Conservation (phyloP, 139 green algal genomes). For the Volvox africanus region DNA sequence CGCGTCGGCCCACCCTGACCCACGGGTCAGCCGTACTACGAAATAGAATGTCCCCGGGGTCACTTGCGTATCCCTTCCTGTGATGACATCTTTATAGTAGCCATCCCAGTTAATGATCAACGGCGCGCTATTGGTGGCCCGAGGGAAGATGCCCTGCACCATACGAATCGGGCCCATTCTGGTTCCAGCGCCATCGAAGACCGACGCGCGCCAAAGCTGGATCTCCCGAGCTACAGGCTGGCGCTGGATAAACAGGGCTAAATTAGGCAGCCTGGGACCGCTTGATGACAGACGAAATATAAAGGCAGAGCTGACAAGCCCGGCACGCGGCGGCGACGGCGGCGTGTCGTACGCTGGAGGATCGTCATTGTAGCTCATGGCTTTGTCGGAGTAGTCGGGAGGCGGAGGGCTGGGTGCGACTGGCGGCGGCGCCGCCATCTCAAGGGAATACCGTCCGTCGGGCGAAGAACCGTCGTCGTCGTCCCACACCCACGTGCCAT, state of each 20-base stretch:
- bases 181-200: not conserved
- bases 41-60: slow-evolving; percentile 29
- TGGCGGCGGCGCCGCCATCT: not conserved
- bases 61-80: not conserved
- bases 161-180: not conserved
- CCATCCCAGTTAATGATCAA: slow-evolving; percentile 23
- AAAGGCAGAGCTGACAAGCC: not conserved
- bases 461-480: not conserved
- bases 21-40: not conserved
- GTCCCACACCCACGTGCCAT: slow-evolving; percentile 34
- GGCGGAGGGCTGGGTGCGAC: not conserved
- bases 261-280: not conserved
- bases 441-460: not conserved
- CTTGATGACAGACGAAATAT: not conserved
- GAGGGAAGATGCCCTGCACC: not conserved
- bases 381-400: not conserved
- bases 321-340: not conserved
- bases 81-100: not conserved
- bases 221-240: slow-evolving; percentile 32
- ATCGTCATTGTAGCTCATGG: not conserved
- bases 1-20: not conserved
- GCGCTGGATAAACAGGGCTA: slow-evolving; percentile 27
- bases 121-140: not conserved
- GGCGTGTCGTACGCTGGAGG: not conserved
- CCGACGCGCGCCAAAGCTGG: not conserved